Base-by-base conservation (phyloP, 2,329 filamentous ascomycete species). In the Alternaria triticimaculans region DNA sequence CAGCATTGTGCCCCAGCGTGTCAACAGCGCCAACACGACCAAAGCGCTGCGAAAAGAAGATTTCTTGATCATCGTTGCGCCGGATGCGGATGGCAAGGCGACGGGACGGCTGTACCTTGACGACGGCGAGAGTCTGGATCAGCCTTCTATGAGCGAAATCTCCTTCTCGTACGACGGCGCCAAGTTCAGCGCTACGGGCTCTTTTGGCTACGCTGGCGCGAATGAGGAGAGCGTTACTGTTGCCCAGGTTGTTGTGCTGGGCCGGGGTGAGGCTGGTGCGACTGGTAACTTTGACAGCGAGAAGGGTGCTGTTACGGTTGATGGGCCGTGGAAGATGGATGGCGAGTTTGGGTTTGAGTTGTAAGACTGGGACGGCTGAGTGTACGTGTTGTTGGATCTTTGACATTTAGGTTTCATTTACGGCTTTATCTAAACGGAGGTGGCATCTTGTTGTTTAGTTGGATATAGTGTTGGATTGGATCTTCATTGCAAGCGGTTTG, bases 91-190 rank as follows among this genome's bases (percentile, higher is more conserved):
- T 55, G 91, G 90, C 4, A 87, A 81, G 7, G 93, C 93, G 0
- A 78, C 75, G 1, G 93, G 93, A 0, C 83, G 84, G 55, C 82
- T 96, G 60, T 96, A 94, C 76, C 81, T 96, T 6, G 93, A 96
- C 69, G 92, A 96, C 64, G 93, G 93, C 9, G 88, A 89, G 62
- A 89, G 86, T 25, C 71, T 94, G 54, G 81, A 87, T 62, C 91
- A 92, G 78, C 65, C 80, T 3, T 76, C 71, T 1, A 87, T 84
- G n/a, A 87, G 85, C 7, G 81, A 87, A 59, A 83, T 94, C 56
- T 78, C 81, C 14, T 92, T 94, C 69, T 70, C 76, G 9, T 94
- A 88, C 74, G 80, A 84, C 49, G 75, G 84, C 3, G 86, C 86
- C 33, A 80, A 80, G 60, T 83, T 92, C 23, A 80, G 69, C 0